Evolutionary conservation across 2,329 filamentous ascomycete genomes (phyloP).

Genomic region (Monilinia fructigena): DNA sequence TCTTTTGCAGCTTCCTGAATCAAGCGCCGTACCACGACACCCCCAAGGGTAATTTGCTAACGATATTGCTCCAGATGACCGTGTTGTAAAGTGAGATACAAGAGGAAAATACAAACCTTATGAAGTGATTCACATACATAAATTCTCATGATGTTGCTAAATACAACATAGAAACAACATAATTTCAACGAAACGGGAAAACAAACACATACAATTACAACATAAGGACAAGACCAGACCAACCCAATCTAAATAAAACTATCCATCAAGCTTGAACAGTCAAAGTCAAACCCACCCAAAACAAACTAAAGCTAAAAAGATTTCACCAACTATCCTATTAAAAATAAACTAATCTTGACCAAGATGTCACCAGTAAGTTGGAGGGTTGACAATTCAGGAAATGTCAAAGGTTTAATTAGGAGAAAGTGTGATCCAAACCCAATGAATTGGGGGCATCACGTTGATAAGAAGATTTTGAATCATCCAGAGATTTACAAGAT

Average conservation of each 20-base stretch:
- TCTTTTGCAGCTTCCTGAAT: background rate
- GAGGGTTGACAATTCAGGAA: conserved; percentile 4
- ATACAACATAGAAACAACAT: background rate
- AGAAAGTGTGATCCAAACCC: conserved; percentile 12
- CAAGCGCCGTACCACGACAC: background rate
- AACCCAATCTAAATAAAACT: background rate
- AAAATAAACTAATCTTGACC: background rate
- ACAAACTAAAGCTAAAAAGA: background rate
- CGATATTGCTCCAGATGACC: background rate
- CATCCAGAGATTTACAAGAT: conserved; percentile 1
- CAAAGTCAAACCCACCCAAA: background rate
- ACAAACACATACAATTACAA: background rate
- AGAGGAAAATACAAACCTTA: background rate
- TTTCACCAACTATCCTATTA: background rate
- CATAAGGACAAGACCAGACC: background rate
- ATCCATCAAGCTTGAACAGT: background rate
- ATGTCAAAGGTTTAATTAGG: background rate
- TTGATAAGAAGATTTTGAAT: background rate
- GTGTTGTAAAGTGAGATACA: background rate
- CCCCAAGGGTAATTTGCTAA: background rate
- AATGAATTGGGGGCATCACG: conserved; percentile 1
- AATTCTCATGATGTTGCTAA: background rate
- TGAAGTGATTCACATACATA: conserved; percentile 2
- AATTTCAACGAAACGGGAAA: background rate
- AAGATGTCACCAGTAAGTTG: background rate